Percentiles rank a stretch among this genome's conserved stretches.
Conservation (phyloP, 805 yeast species). For the Metschnikowia arizonensis region DNA sequence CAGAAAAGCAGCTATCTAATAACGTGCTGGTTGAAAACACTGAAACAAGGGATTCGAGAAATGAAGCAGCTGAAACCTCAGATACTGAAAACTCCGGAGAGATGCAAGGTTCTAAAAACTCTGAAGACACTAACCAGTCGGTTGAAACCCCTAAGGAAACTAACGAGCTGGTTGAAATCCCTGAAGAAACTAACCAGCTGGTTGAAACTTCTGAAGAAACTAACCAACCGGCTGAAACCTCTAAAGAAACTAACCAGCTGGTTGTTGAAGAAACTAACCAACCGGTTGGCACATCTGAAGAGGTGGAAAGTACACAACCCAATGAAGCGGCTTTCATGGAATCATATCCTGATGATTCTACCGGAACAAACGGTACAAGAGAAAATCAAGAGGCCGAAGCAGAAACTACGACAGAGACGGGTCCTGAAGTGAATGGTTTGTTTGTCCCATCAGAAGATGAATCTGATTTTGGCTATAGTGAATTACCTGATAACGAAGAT, state of each 20-base stretch:
- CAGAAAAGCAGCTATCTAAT: background rate
- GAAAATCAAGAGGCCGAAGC: background rate
- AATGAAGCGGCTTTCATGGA: background rate
- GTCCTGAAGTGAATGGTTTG: conserved; percentile 8
- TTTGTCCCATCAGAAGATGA: conserved; percentile 16
- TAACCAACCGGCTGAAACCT: background rate
- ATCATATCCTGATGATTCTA: background rate
- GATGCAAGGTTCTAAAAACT: background rate
- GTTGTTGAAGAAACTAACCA: background rate
- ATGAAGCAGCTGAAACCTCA: background rate
- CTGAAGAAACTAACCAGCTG: background rate
- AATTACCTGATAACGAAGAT: conserved; percentile 11
- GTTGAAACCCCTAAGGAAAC: too few relatives aligned
- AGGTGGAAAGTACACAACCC: background rate
- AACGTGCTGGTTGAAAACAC: background rate
- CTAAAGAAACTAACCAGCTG: background rate
- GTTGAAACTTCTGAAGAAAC: background rate
- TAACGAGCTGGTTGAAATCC: background rate
- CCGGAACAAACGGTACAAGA: background rate
- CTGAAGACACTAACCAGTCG: background rate
- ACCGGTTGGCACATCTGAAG: background rate
- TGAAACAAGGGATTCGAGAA: background rate
- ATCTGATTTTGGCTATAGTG: conserved; percentile 11
- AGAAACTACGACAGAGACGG: background rate
- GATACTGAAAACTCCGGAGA: background rate